Conservation (phyloP, 306 rosid species). For the Quercus glauca region DNA sequence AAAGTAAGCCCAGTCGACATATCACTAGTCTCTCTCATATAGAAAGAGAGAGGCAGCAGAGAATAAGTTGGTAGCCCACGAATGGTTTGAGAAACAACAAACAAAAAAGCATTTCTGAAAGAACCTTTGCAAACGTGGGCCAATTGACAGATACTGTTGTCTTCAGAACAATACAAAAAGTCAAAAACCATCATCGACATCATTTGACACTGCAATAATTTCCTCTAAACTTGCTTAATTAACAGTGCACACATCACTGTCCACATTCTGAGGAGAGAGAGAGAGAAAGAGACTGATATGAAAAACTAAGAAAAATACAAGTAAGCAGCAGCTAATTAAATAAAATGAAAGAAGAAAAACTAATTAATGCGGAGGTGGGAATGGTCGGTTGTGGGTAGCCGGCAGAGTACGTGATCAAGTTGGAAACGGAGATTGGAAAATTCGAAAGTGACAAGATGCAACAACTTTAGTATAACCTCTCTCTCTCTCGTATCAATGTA, state of each 20-base stretch:
- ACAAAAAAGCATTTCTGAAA: neutral
- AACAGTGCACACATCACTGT: neutral
- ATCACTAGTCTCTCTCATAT: neutral
- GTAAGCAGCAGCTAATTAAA: too few species aligned
- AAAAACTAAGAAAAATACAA: neutral
- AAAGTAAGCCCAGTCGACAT: neutral
- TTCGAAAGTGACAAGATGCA: neutral
- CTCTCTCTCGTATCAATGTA: too few species aligned
- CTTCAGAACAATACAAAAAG: neutral
- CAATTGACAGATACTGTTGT: neutral
- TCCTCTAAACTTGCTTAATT: neutral
- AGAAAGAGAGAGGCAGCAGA: neutral
- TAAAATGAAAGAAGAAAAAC: neutral
- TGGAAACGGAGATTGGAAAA: conserved; percentile 12
- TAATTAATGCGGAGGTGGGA: neutral
- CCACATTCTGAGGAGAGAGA: neutral
- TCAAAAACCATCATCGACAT: neutral
- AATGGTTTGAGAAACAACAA: neutral
- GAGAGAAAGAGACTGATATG: neutral
- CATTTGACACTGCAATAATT: neutral
- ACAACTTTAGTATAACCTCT: too few species aligned
- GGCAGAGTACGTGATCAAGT: neutral
- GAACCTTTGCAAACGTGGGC: neutral
- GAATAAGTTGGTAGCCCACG: neutral
- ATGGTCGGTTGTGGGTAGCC: conserved; percentile 27